phyloP scores from a whole-genome alignment of 2,329 filamentous ascomycete species.

The Colletotrichum horii region DNA sequence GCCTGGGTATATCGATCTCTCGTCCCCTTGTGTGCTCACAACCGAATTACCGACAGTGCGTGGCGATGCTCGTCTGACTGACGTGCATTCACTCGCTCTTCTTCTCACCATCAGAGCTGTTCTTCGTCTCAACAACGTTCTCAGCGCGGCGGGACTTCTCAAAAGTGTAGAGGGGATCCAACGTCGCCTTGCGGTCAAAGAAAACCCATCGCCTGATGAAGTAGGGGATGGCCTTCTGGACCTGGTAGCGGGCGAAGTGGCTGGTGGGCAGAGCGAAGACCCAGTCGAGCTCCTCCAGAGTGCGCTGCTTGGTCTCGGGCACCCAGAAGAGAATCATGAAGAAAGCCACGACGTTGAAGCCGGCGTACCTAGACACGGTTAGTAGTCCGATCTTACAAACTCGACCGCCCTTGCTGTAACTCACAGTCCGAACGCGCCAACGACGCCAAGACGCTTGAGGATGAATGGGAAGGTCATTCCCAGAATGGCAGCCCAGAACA shows the following conservation, averaged over 20 bases:
- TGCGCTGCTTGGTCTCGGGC: conserved; percentile 58
- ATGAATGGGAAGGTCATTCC: conserved; percentile 69
- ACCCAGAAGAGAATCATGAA: conserved; percentile 62
- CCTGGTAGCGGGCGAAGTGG: conserved; percentile 36
- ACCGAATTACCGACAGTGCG: not conserved
- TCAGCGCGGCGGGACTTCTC: conserved; percentile 23
- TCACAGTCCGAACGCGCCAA: conserved; percentile 48
- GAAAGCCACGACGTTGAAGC: conserved; percentile 59
- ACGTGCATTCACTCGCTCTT: not conserved
- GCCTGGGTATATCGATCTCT: conserved; percentile 4
- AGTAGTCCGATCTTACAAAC: not conserved
- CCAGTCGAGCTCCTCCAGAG: conserved; percentile 49
- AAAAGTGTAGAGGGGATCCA: conserved; percentile 49
- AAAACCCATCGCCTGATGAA: conserved; percentile 34
- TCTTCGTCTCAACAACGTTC: not conserved
- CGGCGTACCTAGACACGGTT: conserved; percentile 44
- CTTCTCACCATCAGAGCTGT: conserved; percentile 17
- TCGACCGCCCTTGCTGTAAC: not conserved
- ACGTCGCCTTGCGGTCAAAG: conserved; percentile 31
- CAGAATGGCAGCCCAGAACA: conserved; percentile 64
- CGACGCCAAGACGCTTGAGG: conserved; percentile 45
- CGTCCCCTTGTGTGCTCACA: not conserved
- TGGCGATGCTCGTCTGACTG: not conserved
- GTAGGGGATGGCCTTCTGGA: conserved; percentile 37
- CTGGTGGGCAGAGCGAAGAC: conserved; percentile 40